Base-by-base conservation (phyloP, 192 early-diverging fungal species). In the Podila epigama region DNA sequence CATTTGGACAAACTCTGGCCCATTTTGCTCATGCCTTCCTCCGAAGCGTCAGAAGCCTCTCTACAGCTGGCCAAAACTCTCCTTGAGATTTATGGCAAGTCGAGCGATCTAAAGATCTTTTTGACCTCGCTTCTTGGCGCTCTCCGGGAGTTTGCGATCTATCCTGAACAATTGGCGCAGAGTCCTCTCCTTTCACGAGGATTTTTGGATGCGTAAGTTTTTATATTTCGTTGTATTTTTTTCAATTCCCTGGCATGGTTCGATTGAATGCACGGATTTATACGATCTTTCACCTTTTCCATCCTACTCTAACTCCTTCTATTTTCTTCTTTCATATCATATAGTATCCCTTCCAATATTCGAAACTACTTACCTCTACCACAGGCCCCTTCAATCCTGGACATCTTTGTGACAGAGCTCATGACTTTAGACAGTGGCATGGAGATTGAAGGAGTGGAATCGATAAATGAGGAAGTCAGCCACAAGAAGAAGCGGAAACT, bases 1-100 rank as follows among this genome's bases (percentile, higher is more conserved):
- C 73, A 77, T 36, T 39, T 77, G 32, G 73, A 77, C 37, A 68
- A 66, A 27, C 61, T 77, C 18, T 77, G 73, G 73, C 73, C 66
- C 9, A 40, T 68, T 18, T 34, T 77, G 42, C 44, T 77, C 28
- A 37, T 7, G n/a, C 73, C 73, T 5, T 34, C 68, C 20, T 5
- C 8, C 4, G 55, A 25, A 5, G 73, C 73, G 11, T 18, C 31
- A 16, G 73, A 63, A 25, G 65, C 73, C 1, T 66, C 66, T 22
- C 57, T 77, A 3, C 56, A 77, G 34, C 44, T 77, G 15, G 54
- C 60, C 16, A 58, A 59, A 18, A 68, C 73, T 2, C 36, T 77
- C 7, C 15, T 77, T 27, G 73, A 68, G 36, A 77, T 77, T 51
- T 77, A 77, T 27, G 66, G 73, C 15, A 77, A 64, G 36, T 60